Conservation (phyloP, 1,284 basidiomycete genomes). For the Porogramme epimiltina region DNA sequence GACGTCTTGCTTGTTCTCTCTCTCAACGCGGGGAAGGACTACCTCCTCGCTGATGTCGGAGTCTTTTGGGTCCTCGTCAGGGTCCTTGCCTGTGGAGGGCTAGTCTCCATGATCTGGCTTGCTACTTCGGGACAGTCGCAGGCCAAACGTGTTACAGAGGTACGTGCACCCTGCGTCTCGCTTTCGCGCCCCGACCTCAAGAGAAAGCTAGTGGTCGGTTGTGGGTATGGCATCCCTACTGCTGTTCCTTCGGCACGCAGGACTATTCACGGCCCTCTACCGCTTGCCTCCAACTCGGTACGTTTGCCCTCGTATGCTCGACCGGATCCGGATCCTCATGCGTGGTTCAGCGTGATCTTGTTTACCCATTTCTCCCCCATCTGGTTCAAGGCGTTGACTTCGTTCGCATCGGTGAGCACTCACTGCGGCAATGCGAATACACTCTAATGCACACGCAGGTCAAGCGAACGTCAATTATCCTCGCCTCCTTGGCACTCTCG, state of each 20-base stretch:
- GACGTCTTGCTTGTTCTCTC: conserved; percentile 65
- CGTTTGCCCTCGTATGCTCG: conserved; percentile 20
- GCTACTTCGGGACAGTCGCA: conserved; percentile 50
- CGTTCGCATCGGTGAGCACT: conserved; percentile 48
- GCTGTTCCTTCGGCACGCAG: conserved; percentile 67
- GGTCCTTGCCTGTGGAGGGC: conserved; percentile 63
- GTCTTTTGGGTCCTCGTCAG: conserved; percentile 76
- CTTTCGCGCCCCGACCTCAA: background rate
- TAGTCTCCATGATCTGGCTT: conserved; percentile 63
- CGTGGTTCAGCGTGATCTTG: conserved; percentile 53
- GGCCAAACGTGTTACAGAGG: conserved; percentile 60
- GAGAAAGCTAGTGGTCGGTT: conserved; percentile 58
- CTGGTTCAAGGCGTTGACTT: conserved; percentile 58
- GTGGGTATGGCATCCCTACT: conserved; percentile 66
- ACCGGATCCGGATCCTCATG: background rate
- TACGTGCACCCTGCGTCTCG: conserved; percentile 25
- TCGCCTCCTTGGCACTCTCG: conserved; percentile 47
- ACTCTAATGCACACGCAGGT: conserved; percentile 3
- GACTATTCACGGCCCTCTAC: conserved; percentile 60
- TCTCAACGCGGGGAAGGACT: conserved; percentile 63
- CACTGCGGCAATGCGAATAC: background rate
- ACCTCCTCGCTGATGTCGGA: conserved; percentile 64
- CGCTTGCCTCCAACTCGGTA: conserved; percentile 67
- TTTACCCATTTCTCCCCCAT: conserved; percentile 68
- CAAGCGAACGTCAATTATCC: conserved; percentile 43